Evolutionary conservation across 2,329 filamentous ascomycete genomes (phyloP).

Genomic region (Penicillium sp.): DNA sequence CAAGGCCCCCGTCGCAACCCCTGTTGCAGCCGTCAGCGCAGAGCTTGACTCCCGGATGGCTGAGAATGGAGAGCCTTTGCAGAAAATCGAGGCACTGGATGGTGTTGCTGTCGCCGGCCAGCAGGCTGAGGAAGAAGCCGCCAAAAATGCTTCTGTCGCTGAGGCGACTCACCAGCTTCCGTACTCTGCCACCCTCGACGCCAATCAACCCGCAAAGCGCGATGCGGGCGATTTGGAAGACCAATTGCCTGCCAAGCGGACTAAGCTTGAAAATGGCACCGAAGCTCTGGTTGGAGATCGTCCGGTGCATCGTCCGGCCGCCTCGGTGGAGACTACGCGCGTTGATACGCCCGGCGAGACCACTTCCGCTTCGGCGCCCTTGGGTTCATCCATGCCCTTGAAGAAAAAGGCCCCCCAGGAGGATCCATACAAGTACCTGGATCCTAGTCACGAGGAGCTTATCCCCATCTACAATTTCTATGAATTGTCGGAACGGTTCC

Average conservation of each 20-base stretch:
- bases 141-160: slow-evolving; percentile 34
- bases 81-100: slow-evolving; percentile 39
- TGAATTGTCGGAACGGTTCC: slow-evolving; percentile 74
- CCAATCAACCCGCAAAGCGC: slow-evolving; percentile 29
- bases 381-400: slow-evolving; percentile 12
- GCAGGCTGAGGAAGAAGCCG: slow-evolving; percentile 25
- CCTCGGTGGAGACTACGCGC: slow-evolving; percentile 20
- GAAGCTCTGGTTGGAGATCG: slow-evolving; percentile 37
- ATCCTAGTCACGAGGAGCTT: slow-evolving; percentile 68
- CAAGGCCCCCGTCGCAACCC: slow-evolving; percentile 35
- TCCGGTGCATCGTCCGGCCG: slow-evolving; percentile 31
- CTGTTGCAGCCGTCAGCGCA: slow-evolving; percentile 33
- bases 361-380: slow-evolving; percentile 15
- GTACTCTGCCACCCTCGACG: slow-evolving; percentile 29
- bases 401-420: slow-evolving; percentile 51
- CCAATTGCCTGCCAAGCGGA: slow-evolving; percentile 40
- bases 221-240: slow-evolving; percentile 32
- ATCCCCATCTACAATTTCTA: slow-evolving; percentile 77
- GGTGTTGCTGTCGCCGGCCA: slow-evolving; percentile 34
- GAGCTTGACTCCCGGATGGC: slow-evolving; percentile 34
- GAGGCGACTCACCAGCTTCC: slow-evolving; percentile 31
- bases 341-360: slow-evolving; percentile 22
- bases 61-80: slow-evolving; percentile 25
- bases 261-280: slow-evolving; percentile 38
- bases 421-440: slow-evolving; percentile 90